Evolutionary conservation across 768 basidiomycete species (phyloP).

Genomic region (Hypholoma sublateritium): DNA sequence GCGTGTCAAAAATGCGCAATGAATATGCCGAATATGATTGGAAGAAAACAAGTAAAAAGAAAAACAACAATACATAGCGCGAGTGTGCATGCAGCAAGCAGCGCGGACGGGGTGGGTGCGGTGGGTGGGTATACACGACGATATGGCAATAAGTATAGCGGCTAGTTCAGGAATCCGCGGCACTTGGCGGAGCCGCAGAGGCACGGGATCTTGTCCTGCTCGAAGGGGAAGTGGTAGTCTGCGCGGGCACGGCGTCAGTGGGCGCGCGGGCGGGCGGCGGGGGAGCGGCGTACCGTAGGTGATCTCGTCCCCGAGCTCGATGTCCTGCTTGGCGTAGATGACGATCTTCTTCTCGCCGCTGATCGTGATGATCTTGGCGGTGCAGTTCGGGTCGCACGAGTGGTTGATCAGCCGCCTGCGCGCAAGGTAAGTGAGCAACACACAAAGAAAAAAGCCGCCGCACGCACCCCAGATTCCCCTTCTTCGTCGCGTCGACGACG

Average conservation of each 20-base stretch:
- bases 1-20: background rate
- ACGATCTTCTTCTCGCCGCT: slow-evolving; percentile 97
- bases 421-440: slow-evolving; percentile 7
- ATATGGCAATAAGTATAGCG: slow-evolving; percentile 2
- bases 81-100: slow-evolving; percentile 14
- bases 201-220: slow-evolving; percentile 96
- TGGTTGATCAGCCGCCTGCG: slow-evolving; percentile 95
- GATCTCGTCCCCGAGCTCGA: slow-evolving; percentile 96
- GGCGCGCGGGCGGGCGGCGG: background rate
- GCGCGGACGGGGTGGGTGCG: background rate
- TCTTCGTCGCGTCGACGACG: slow-evolving; percentile 98
- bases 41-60: slow-evolving; percentile 7
- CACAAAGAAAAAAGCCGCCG: slow-evolving; percentile 9
- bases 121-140: slow-evolving; percentile 21
- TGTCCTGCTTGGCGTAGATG: slow-evolving; percentile 96
- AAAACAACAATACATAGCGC: slow-evolving; percentile 21
- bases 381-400: slow-evolving; percentile 94
- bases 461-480: slow-evolving; percentile 94
- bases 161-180: slow-evolving; percentile 92
- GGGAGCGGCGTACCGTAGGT: slow-evolving; percentile 75
- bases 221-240: slow-evolving; percentile 99
- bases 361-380: slow-evolving; percentile 88
- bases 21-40: slow-evolving; percentile 1
- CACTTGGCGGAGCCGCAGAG: slow-evolving; percentile 89
- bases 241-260: slow-evolving; percentile 2